A percentile compares a stretch with the other conserved stretches of the same genome.
Evolutionary conservation across 2,329 filamentous ascomycete genomes (phyloP).

Genomic region (Metarhizium guizhouense): DNA sequence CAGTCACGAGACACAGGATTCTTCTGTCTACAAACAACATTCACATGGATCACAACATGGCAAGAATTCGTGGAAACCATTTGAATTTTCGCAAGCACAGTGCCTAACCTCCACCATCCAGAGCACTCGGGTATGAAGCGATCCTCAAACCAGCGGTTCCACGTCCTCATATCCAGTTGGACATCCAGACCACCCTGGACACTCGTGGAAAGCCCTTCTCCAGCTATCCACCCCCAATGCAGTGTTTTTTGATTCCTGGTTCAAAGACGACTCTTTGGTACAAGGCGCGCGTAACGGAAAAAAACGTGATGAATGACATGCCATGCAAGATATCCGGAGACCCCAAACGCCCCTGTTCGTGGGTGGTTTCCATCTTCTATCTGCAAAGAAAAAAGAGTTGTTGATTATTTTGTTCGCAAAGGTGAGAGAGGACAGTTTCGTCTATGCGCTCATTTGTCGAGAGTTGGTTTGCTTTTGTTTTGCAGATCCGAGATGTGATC

Average conservation of each 20-base stretch:
- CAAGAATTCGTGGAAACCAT: constrained; percentile 40
- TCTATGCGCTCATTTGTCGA: constrained; percentile 42
- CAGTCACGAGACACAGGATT: not conserved
- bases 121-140: constrained; percentile 51
- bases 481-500: constrained; percentile 50
- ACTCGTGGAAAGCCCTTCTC: constrained; percentile 51
- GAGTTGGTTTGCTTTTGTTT: constrained; percentile 41
- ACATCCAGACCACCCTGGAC: constrained; percentile 29
- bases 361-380: constrained; percentile 61
- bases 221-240: constrained; percentile 48
- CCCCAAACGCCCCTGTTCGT: constrained; percentile 61
- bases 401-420: constrained; percentile 1
- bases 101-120: constrained; percentile 37
- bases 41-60: not conserved
- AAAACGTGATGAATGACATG: constrained; percentile 39
- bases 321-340: constrained; percentile 77
- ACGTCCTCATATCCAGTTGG: constrained; percentile 47
- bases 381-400: constrained; percentile 39
- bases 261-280: constrained; percentile 36
- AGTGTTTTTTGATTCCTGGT: constrained; percentile 32
- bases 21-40: constrained; percentile 1
- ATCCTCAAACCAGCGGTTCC: constrained; percentile 54
- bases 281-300: constrained; percentile 33
- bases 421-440: constrained; percentile 21
- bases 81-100: constrained; percentile 52